Conservation (phyloP, 257 asterid genomes). For the Craterostigma plantagineum region DNA sequence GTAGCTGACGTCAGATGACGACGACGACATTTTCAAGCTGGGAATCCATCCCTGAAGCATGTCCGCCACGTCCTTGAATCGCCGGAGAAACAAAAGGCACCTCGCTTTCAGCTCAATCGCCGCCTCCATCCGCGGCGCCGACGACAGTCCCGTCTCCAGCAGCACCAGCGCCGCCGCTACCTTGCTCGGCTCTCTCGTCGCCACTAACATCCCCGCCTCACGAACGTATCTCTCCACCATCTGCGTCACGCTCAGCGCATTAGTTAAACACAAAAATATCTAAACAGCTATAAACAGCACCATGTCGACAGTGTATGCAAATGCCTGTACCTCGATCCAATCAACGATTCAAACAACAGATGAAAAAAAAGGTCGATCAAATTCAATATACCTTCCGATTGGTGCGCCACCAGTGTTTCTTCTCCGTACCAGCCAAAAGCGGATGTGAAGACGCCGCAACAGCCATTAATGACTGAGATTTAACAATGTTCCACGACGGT, state of each 20-base stretch:
- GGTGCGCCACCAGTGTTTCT: slow-evolving; percentile 93
- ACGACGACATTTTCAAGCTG: slow-evolving; percentile 32
- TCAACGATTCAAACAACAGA: background rate
- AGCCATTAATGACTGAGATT: slow-evolving; percentile 25
- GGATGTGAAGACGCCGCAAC: slow-evolving; percentile 9
- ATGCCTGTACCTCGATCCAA: too few species aligned
- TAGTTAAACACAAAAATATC: slow-evolving; percentile 1
- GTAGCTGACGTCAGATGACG: slow-evolving; percentile 18
- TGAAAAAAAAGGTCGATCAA: background rate
- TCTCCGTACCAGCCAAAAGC: slow-evolving; percentile 23
- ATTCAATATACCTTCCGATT: slow-evolving; percentile 39
- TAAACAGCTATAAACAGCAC: background rate
- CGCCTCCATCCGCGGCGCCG: slow-evolving; percentile 65
- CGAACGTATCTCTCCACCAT: slow-evolving; percentile 67
- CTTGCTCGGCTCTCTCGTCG: slow-evolving; percentile 44
- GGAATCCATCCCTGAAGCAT: slow-evolving; percentile 89
- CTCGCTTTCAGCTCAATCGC: slow-evolving; percentile 77
- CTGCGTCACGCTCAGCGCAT: slow-evolving; percentile 9
- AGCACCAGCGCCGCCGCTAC: slow-evolving; percentile 50
- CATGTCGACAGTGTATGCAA: too few species aligned
- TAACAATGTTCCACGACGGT: too few species aligned
- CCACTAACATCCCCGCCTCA: slow-evolving; percentile 56
- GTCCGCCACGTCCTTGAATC: slow-evolving; percentile 82
- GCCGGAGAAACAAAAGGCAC: slow-evolving; percentile 57
- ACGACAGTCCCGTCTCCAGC: slow-evolving; percentile 50